phyloP scores from a whole-genome alignment of 768 basidiomycete species.

The Lactifluus hygrophoroides region DNA sequence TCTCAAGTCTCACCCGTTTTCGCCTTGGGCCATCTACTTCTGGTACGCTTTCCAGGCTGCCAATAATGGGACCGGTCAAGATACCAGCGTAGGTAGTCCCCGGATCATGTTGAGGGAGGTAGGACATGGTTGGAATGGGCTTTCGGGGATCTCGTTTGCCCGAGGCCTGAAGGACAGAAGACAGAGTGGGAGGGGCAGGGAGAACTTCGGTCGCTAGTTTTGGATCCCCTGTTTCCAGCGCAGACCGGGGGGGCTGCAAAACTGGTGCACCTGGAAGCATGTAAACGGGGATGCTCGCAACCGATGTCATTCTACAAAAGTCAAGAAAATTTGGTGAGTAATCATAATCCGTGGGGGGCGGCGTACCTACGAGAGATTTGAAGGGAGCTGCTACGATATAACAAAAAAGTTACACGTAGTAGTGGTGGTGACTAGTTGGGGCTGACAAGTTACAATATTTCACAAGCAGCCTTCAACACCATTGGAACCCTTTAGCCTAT shows the following conservation, averaged over 20 bases:
- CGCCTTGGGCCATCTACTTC: slow-evolving; percentile 58
- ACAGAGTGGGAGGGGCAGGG: slow-evolving; percentile 75
- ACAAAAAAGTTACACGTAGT: slow-evolving; percentile 10
- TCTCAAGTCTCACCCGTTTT: slow-evolving; percentile 67
- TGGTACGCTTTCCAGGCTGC: slow-evolving; percentile 33
- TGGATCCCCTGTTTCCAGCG: slow-evolving; percentile 50
- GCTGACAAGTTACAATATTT: slow-evolving; percentile 14
- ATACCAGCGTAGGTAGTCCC: slow-evolving; percentile 82
- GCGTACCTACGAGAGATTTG: not conserved
- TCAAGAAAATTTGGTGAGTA: slow-evolving; percentile 5
- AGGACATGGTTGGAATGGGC: slow-evolving; percentile 58
- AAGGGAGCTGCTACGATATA: slow-evolving; percentile 10
- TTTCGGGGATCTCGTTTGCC: slow-evolving; percentile 76
- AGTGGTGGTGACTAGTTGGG: slow-evolving; percentile 15
- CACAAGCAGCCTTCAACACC: slow-evolving; percentile 3
- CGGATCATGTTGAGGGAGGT: slow-evolving; percentile 77
- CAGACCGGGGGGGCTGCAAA: slow-evolving; percentile 71
- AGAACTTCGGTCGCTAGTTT: slow-evolving; percentile 83
- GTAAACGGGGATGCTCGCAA: slow-evolving; percentile 62
- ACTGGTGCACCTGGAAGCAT: slow-evolving; percentile 65
- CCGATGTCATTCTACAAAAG: slow-evolving; percentile 50
- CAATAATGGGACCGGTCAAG: slow-evolving; percentile 49
- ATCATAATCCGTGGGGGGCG: not conserved
- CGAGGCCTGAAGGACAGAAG: slow-evolving; percentile 56
- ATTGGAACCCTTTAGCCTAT: not conserved